Percentiles rank a stretch among this genome's conserved stretches.
Evolutionary conservation across 106 monocot genomes (phyloP).

Genomic region (Dactylorhiza incarnata): DNA sequence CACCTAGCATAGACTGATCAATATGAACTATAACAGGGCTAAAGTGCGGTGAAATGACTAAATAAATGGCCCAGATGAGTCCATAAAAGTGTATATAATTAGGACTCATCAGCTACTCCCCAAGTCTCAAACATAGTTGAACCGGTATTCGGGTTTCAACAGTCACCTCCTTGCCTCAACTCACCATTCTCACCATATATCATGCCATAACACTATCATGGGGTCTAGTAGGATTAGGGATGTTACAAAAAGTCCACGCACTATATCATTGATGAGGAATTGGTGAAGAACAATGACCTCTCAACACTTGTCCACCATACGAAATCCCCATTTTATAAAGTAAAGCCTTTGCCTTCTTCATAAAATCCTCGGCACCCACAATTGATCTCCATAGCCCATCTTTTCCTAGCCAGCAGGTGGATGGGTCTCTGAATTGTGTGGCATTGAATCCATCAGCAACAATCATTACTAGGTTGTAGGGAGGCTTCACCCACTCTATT

Average conservation of each 20-base stretch:
- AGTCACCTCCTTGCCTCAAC: no score
- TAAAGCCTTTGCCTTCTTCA: background rate
- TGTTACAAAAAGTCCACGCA: slow-evolving; percentile 12
- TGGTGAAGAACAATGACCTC: slow-evolving; percentile 3
- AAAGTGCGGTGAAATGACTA: no score
- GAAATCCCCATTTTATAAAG: slow-evolving; percentile 22
- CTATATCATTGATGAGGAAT: slow-evolving; percentile 14
- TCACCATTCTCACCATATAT: no score
- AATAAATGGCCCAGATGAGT: no score
- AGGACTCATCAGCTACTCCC: no score
- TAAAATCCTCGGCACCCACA: slow-evolving; percentile 1
- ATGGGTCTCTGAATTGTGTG: slow-evolving; percentile 15
- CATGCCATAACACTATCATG: no score
- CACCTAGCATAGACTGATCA: no score
- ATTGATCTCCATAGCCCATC: slow-evolving; percentile 29
- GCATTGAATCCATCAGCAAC: slow-evolving; percentile 4
- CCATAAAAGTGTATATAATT: no score
- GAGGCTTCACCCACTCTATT: slow-evolving; percentile 39
- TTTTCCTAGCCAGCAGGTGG: slow-evolving; percentile 14
- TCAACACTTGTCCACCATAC: slow-evolving; percentile 15
- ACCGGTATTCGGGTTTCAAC: no score
- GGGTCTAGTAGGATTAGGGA: no score
- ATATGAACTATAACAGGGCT: no score
- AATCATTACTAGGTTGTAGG: slow-evolving; percentile 24
- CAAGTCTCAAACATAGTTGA: no score